These are phyloP conservation scores for Ramaria sp. DNA, from an alignment of 768 basidiomycete species.

Conservation along the genomic window DNA sequence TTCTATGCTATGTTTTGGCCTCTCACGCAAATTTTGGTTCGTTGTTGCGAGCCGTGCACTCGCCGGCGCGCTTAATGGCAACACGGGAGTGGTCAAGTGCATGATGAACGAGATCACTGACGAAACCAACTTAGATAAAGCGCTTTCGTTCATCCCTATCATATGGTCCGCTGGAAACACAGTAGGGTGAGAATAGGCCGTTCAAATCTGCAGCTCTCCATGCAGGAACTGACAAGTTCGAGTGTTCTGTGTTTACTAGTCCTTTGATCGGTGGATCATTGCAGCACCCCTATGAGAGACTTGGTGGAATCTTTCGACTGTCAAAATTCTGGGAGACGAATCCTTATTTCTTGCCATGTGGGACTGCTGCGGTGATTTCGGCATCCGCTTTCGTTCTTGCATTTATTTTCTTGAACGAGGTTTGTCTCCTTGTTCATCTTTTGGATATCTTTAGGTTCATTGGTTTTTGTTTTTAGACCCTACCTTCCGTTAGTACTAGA, in stretches of 20 bases:
- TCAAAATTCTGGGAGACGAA: slow-evolving; percentile 48
- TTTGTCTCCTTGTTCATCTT: slow-evolving; percentile 11
- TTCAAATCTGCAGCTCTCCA: slow-evolving; percentile 22
- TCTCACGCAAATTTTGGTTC: background rate
- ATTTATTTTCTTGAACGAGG: slow-evolving; percentile 46
- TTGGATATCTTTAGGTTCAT: background rate
- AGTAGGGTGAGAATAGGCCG: slow-evolving; percentile 31
- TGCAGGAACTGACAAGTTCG: slow-evolving; percentile 16
- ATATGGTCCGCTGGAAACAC: slow-evolving; percentile 35
- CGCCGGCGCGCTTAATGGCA: slow-evolving; percentile 65
- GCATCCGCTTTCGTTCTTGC: slow-evolving; percentile 30
- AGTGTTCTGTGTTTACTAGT: too few relatives aligned
- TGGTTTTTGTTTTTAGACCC: background rate
- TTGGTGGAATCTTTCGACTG: slow-evolving; percentile 49
- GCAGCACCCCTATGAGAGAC: slow-evolving; percentile 55
- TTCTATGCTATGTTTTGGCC: background rate
- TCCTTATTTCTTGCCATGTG: slow-evolving; percentile 68
- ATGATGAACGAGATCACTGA: slow-evolving; percentile 60
- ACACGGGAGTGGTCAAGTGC: slow-evolving; percentile 66
- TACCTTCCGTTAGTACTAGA: background rate
- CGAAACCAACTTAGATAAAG: slow-evolving; percentile 52
- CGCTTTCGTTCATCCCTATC: slow-evolving; percentile 56
- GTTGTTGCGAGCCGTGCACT: slow-evolving; percentile 52
- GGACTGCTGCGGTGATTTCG: slow-evolving; percentile 27
- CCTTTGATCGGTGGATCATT: slow-evolving; percentile 60